These are phyloP conservation scores for Boletus subparvulus DNA, from an alignment of 768 basidiomycete species.

Conservation along the genomic window DNA sequence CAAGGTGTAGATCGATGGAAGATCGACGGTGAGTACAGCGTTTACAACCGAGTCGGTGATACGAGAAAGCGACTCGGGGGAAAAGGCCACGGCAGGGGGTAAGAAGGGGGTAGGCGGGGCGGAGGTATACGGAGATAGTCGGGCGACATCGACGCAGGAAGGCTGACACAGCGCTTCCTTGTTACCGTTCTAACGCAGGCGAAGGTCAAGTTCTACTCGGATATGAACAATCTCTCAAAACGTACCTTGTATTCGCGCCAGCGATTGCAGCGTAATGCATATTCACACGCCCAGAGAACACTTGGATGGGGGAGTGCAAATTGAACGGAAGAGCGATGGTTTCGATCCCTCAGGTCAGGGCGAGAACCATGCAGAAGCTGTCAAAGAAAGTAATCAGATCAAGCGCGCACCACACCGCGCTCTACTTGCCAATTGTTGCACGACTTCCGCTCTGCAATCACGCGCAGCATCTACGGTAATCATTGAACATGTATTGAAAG, in stretches of 20 bases:
- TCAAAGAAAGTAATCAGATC: slow-evolving; percentile 6
- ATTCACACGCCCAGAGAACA: slow-evolving; percentile 71
- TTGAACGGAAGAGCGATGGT: slow-evolving; percentile 71
- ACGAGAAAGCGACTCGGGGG: slow-evolving; percentile 40
- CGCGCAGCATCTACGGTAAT: slow-evolving; percentile 66
- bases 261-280: slow-evolving; percentile 57
- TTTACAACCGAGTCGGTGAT: slow-evolving; percentile 54
- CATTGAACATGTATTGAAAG: neutral
- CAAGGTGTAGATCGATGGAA: slow-evolving; percentile 51
- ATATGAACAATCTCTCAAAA: neutral
- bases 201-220: slow-evolving; percentile 1
- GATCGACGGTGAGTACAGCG: slow-evolving; percentile 49
- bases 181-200: slow-evolving; percentile 30
- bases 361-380: slow-evolving; percentile 65
- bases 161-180: slow-evolving; percentile 28
- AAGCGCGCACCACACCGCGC: neutral
- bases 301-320: slow-evolving; percentile 62
- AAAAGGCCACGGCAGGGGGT: slow-evolving; percentile 34
- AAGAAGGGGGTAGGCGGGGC: slow-evolving; percentile 28
- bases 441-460: slow-evolving; percentile 69
- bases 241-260: slow-evolving; percentile 60
- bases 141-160: slow-evolving; percentile 19
- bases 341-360: slow-evolving; percentile 70
- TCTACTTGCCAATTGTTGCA: slow-evolving; percentile 57
- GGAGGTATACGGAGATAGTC: slow-evolving; percentile 30